Evolutionary conservation across 495 filamentous ascomycete species (phyloP).

Genomic region (Aspergillus sparsus): DNA sequence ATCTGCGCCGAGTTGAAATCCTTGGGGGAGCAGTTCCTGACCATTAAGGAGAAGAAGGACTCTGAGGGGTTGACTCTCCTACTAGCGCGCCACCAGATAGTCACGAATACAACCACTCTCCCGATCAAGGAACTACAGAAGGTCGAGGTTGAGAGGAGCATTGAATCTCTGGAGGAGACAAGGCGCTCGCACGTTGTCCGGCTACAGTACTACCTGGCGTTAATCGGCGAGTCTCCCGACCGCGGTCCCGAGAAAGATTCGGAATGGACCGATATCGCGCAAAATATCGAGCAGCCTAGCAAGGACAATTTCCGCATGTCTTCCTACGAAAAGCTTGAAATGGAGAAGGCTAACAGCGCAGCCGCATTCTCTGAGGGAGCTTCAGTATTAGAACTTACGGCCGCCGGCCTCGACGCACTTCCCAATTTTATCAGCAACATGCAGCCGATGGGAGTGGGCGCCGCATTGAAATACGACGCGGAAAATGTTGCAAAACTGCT

Average conservation of each 20-base stretch:
- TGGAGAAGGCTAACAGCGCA: not conserved
- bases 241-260: not conserved
- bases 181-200: not conserved
- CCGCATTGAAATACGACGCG: not conserved
- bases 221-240: not conserved
- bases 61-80: slow-evolving; percentile 20
- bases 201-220: not conserved
- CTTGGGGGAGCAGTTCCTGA: slow-evolving; percentile 16
- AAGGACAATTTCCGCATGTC: slow-evolving; percentile 7
- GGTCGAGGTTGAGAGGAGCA: too few species aligned
- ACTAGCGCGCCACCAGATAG: too few species aligned
- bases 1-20: slow-evolving; percentile 33
- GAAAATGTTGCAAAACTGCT: too few species aligned
- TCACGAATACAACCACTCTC: too few species aligned
- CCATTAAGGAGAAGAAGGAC: slow-evolving; percentile 27
- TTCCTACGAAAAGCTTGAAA: slow-evolving; percentile 4
- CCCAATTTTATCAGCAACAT: not conserved
- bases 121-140: too few species aligned
- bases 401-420: not conserved
- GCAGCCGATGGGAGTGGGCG: slow-evolving; percentile 14
- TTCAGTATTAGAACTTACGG: not conserved
- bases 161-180: not conserved
- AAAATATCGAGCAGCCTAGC: slow-evolving; percentile 12
- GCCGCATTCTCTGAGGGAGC: not conserved
- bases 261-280: slow-evolving; percentile 19